Conservation (phyloP, 116 monocot species). For the Cymodocea nodosa region DNA sequence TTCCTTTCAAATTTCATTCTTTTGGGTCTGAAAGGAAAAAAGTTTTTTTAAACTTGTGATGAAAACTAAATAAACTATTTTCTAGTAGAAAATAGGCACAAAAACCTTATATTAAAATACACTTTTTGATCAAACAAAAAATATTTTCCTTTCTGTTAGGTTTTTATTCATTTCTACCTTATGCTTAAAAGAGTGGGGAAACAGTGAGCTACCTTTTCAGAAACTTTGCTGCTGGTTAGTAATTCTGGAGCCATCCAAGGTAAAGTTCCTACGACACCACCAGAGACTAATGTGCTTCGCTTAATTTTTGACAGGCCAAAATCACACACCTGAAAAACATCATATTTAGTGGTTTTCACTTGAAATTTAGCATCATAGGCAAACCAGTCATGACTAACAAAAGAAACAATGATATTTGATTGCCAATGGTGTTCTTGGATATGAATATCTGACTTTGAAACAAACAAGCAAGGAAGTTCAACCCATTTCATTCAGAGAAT, state of each 20-base stretch:
- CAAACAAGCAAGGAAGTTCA: too few species aligned
- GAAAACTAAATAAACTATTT: too few species aligned
- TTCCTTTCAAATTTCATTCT: too few species aligned
- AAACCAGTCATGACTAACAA: neutral
- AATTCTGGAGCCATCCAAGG: constrained; percentile 99
- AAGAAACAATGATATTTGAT: too few species aligned
- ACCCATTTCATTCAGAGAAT: too few species aligned
- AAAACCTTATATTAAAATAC: too few species aligned
- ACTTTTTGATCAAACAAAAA: too few species aligned
- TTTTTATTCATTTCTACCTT: too few species aligned
- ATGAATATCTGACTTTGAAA: neutral
- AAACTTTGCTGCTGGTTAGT: constrained; percentile 84
- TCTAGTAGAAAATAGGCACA: too few species aligned
- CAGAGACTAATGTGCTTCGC: constrained; percentile 91
- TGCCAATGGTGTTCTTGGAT: neutral
- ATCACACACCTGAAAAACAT: constrained; percentile 70
- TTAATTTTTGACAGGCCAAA: constrained; percentile 97
- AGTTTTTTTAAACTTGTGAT: too few species aligned
- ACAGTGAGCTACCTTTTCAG: constrained; percentile 62
- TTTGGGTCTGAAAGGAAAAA: too few species aligned
- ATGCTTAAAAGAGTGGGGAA: neutral
- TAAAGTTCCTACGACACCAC: constrained; percentile 88
- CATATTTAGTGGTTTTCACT: neutral
- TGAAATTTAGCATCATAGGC: neutral
- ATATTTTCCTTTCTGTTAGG: too few species aligned